A percentile compares a stretch with the other conserved stretches of the same genome.
phyloP scores from a whole-genome alignment of 176 grass and related monocot genomes.

The Typha latifolia region DNA sequence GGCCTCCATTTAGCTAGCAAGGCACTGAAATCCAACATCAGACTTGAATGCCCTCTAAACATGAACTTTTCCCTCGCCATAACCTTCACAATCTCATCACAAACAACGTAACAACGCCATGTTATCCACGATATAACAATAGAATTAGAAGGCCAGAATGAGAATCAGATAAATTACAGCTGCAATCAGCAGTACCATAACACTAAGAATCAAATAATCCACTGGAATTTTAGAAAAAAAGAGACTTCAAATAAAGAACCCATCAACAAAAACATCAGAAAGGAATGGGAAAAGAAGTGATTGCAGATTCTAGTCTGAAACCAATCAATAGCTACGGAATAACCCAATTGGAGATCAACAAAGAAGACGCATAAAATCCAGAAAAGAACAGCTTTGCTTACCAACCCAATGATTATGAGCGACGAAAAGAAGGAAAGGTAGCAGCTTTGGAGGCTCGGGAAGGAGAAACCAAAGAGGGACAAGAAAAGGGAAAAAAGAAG shows the following conservation, averaged over 20 bases:
- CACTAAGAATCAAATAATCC: no score
- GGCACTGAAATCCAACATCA: conserved; percentile 43
- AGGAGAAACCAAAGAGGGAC: no score
- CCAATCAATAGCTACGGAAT: no score
- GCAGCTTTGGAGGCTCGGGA: no score
- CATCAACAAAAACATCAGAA: neutral
- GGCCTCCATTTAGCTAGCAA: conserved; percentile 34
- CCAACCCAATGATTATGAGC: neutral
- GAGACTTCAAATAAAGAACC: neutral
- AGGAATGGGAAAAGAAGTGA: neutral
- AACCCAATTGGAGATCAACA: neutral
- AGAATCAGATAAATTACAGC: neutral
- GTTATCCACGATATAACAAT: neutral
- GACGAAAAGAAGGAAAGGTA: neutral
- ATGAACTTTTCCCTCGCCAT: conserved; percentile 41
- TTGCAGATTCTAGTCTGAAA: no score
- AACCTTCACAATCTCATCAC: neutral
- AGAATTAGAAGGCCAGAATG: no score
- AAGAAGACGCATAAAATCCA: neutral
- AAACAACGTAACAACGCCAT: neutral
- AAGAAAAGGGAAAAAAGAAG: no score
- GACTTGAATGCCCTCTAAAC: conserved; percentile 23
- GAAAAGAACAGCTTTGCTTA: neutral
- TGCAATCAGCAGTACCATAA: no score
- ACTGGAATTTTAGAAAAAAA: neutral